These are phyloP conservation scores for Salvia splendens DNA, from an alignment of 257 asterid genomes.

Conservation along the genomic window DNA sequence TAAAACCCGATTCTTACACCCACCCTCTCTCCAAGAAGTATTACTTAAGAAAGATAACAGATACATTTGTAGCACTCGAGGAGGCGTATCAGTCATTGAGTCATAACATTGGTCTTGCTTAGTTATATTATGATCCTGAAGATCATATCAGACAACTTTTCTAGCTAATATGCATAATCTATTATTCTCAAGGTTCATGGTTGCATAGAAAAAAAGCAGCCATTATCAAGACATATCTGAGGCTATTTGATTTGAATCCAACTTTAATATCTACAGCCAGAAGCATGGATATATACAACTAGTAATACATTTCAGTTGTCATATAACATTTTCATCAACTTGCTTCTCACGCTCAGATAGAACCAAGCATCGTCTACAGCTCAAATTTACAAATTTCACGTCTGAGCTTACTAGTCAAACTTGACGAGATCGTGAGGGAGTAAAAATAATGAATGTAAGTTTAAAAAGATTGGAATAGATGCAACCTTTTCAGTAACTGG, in stretches of 20 bases:
- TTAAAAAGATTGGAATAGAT: neutral
- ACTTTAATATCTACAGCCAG: too few species aligned
- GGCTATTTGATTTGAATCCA: too few species aligned
- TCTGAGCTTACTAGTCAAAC: neutral
- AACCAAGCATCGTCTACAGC: neutral
- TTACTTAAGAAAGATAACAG: neutral
- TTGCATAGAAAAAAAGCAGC: neutral
- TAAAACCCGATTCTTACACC: neutral
- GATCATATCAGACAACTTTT: neutral
- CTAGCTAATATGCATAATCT: neutral
- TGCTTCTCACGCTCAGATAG: too few species aligned
- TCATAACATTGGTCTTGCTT: neutral
- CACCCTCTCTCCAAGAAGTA: neutral
- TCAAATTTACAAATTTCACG: neutral
- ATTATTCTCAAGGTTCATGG: neutral
- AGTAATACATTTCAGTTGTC: too few species aligned
- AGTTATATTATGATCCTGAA: neutral
- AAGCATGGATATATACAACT: too few species aligned
- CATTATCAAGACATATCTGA: too few species aligned
- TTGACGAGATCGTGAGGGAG: too few species aligned
- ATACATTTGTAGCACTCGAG: neutral
- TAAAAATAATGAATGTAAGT: neutral
- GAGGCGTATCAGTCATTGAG: neutral
- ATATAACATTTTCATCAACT: too few species aligned
- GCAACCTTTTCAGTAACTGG: too few species aligned